These are phyloP conservation scores for Nidularia sp. DNA, from an alignment of 768 basidiomycete genomes.

Conservation along the genomic window DNA sequence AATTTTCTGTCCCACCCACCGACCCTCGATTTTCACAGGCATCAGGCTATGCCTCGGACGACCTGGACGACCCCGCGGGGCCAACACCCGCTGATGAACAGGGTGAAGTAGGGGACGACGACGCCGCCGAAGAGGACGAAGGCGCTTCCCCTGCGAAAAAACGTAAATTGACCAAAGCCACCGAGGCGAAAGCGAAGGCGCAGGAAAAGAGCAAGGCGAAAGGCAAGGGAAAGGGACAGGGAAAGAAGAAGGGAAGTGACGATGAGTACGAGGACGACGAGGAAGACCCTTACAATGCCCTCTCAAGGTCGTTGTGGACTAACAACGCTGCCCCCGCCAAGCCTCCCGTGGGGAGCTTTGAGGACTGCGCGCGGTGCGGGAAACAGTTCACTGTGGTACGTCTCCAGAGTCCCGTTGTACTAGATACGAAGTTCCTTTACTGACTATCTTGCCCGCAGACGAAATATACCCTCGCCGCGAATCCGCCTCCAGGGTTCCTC, in stretches of 20 bases:
- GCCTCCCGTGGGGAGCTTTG: conserved; percentile 75
- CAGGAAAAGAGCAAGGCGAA: conserved; percentile 41
- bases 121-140: conserved; percentile 11
- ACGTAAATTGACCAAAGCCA: conserved; percentile 48
- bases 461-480: conserved; percentile 77
- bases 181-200: conserved; percentile 37
- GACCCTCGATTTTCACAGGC: conserved; percentile 10
- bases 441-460: conserved; percentile 43
- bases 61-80: conserved; percentile 47
- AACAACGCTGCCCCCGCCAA: conserved; percentile 32
- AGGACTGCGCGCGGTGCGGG: conserved; percentile 75
- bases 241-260: conserved; percentile 30
- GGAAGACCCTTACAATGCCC: conserved; percentile 65
- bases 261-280: conserved; percentile 54
- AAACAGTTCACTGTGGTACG: conserved; percentile 87
- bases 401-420: conserved; percentile 6
- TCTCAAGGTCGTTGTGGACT: conserved; percentile 47
- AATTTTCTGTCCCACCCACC: background rate
- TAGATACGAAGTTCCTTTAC: background rate
- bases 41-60: conserved; percentile 65
- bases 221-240: conserved; percentile 38
- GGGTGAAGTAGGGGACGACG: conserved; percentile 19
- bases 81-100: background rate
- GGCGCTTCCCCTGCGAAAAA: conserved; percentile 42
- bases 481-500: conserved; percentile 69